Conservation (phyloP, 768 basidiomycete genomes). For the Rossbeevera mucosa region DNA sequence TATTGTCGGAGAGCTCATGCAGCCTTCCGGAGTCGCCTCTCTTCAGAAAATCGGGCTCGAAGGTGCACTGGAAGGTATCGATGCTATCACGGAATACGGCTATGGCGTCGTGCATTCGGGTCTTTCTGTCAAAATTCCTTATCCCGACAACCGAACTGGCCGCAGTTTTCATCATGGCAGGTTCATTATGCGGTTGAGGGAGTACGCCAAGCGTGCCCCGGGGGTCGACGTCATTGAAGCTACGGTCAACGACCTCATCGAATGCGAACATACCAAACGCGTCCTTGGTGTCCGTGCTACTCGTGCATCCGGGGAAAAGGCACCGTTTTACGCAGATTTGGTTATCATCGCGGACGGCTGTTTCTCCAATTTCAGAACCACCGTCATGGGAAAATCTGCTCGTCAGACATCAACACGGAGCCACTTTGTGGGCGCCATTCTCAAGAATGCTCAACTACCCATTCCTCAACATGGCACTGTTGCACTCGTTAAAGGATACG, state of each 20-base stretch:
- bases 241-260: slow-evolving; percentile 72
- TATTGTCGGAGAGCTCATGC: slow-evolving; percentile 95
- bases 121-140: slow-evolving; percentile 81
- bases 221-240: slow-evolving; percentile 83
- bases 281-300: slow-evolving; percentile 68
- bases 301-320: slow-evolving; percentile 39
- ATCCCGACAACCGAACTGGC: slow-evolving; percentile 69
- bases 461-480: slow-evolving; percentile 82
- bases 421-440: slow-evolving; percentile 81
- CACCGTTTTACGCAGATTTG: slow-evolving; percentile 65
- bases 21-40: slow-evolving; percentile 84
- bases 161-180: slow-evolving; percentile 91
- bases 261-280: slow-evolving; percentile 44
- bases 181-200: slow-evolving; percentile 77
- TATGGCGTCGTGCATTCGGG: slow-evolving; percentile 72
- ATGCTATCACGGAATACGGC: slow-evolving; percentile 75
- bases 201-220: slow-evolving; percentile 51
- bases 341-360: slow-evolving; percentile 93
- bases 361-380: slow-evolving; percentile 83
- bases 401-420: slow-evolving; percentile 55
- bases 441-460: slow-evolving; percentile 72
- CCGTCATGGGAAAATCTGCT: slow-evolving; percentile 53
- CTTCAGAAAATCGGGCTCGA: slow-evolving; percentile 75
- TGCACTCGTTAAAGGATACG: slow-evolving; percentile 69
- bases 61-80: slow-evolving; percentile 78